Conservation (phyloP, 2,329 filamentous ascomycete genomes). For the Cladobotryum protrusum region DNA sequence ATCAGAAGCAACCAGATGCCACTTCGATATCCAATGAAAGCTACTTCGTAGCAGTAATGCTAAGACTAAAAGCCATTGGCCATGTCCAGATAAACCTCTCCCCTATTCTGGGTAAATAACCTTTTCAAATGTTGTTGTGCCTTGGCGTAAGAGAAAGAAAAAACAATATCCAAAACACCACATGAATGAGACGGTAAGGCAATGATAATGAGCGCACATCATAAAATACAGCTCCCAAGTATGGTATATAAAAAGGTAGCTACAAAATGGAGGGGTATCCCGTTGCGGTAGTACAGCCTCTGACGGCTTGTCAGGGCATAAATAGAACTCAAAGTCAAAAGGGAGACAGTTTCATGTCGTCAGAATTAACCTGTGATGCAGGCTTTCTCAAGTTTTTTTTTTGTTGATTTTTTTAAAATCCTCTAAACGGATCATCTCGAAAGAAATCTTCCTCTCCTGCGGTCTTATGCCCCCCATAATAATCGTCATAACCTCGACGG, state of each 20-base stretch:
- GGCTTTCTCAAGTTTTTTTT: not conserved
- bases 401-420: conserved; percentile 42
- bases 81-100: no score
- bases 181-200: no score
- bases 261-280: conserved; percentile 12
- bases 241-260: conserved; percentile 2
- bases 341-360: conserved; percentile 1
- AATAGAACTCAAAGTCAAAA: conserved; percentile 5
- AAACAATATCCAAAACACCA: no score
- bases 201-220: no score
- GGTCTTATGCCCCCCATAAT: conserved; percentile 40
- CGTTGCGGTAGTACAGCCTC: conserved; percentile 10
- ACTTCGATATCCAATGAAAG: no score
- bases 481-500: conserved; percentile 44
- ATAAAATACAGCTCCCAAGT: not conserved
- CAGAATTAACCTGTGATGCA: not conserved
- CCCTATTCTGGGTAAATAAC: no score
- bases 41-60: no score
- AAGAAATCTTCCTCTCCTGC: conserved; percentile 51
- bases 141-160: not conserved
- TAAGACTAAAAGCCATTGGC: no score
- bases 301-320: not conserved
- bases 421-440: conserved; percentile 55
- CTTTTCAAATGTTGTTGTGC: not conserved
- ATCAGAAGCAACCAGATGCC: no score